Evolutionary conservation across 2,329 filamentous ascomycete species (phyloP), one percentile per base, ranked within the genome.

Genomic region (Calonectria pteridis): DNA sequence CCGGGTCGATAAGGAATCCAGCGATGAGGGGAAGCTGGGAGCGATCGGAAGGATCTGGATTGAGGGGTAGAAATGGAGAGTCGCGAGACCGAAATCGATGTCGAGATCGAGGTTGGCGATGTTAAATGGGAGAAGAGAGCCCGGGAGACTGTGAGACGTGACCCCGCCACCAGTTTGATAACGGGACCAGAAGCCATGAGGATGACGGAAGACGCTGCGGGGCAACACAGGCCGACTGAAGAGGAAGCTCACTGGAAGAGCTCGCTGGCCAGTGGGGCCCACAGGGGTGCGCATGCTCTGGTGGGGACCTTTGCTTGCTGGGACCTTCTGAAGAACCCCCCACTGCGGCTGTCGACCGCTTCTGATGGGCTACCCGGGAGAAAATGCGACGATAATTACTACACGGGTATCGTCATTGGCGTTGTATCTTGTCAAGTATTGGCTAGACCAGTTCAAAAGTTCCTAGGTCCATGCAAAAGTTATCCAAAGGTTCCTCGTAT

Each of bases 281-380:
- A 69, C 73, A 77, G 75, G 77, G 70, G 51, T 23, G n/a, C 70
- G 65, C 51, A 16, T 63, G 55, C 55, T 62, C n/a, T 28, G 33
- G 55, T 28, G 51, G 28, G 51, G 51, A 46, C 43, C 43, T 23
- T 4, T 46, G 43, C 43, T 55, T 16, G 18, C 28, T 55, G 62
- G 40, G 28, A 49, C 40, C 33, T 23, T 14, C 26, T 53, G 65
- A n/a, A 51, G 64, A 73, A 68, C 75, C 72, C 75, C 31, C 62
- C 58, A 43, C 43, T 35, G 65, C 77, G 78, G 78, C 37, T 80
- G 68, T 28, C 70, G 64, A 51, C 78, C 78, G 78, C 77, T 80
- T 79, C 31, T 67, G 69, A 43, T 78, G 77, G 75, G 28, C 66
- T 35, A 53, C 49, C 14, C 31, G 31, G 14, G 11, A 29, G 26